A percentile compares a stretch with the other conserved stretches of the same genome.
Evolutionary conservation across 257 asterid genomes (phyloP).

Genomic region (Petrea volubilis): DNA sequence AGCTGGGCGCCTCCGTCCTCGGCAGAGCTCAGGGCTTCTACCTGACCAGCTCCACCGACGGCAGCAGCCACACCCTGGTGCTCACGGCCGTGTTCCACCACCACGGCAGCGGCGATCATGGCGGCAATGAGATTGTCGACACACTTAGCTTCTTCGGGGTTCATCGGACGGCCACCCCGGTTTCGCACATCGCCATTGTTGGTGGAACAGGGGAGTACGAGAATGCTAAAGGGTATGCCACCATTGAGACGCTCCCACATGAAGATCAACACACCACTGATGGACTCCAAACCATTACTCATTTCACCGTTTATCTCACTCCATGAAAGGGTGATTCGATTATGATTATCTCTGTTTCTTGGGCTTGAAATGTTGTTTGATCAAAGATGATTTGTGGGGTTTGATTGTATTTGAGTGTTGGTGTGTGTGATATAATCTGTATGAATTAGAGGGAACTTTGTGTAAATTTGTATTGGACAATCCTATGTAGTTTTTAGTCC

Average conservation of each 20-base stretch:
- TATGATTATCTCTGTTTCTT: no score
- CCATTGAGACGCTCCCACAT: slow-evolving; percentile 77
- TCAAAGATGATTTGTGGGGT: no score
- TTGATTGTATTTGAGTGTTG: no score
- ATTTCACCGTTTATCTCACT: slow-evolving; percentile 66
- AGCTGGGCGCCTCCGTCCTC: slow-evolving; percentile 61
- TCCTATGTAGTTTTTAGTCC: no score
- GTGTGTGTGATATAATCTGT: no score
- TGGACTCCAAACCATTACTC: slow-evolving; percentile 82
- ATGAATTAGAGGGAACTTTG: no score
- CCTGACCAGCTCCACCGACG: slow-evolving; percentile 80
- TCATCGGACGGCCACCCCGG: slow-evolving; percentile 80
- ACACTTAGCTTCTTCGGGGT: slow-evolving; percentile 84
- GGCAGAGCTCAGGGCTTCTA: slow-evolving; percentile 86
- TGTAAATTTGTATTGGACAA: no score
- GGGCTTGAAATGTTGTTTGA: no score
- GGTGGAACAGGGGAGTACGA: slow-evolving; percentile 86
- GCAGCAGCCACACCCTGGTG: slow-evolving; percentile 76
- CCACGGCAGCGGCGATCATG: slow-evolving; percentile 46
- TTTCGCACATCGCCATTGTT: slow-evolving; percentile 70
- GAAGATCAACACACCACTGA: slow-evolving; percentile 80
- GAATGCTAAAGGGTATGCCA: slow-evolving; percentile 74
- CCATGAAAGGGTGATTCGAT: slow-evolving; percentile 29
- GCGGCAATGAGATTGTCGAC: slow-evolving; percentile 39
- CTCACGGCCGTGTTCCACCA: slow-evolving; percentile 73